These are phyloP conservation scores for Mycena maculata DNA, from an alignment of 768 basidiomycete genomes.

Conservation along the genomic window DNA sequence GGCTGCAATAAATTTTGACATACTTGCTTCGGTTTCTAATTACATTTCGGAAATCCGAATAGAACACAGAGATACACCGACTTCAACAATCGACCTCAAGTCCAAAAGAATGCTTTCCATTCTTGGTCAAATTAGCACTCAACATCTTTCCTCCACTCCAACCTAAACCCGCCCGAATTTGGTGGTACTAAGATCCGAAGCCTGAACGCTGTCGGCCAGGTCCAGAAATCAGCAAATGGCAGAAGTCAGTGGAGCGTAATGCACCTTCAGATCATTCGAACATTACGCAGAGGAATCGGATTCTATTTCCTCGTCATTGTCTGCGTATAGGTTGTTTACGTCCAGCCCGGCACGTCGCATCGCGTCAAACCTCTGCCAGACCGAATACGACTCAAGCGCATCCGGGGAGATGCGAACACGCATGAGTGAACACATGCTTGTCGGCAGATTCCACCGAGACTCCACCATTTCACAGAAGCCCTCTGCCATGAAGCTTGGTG, in stretches of 20 bases:
- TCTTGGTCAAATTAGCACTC: too few species aligned
- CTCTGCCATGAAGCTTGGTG: not conserved
- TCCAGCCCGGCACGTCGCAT: conserved; percentile 9
- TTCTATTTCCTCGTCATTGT: not conserved
- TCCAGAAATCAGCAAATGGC: not conserved
- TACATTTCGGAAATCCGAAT: too few species aligned
- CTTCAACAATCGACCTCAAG: too few species aligned
- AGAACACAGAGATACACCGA: too few species aligned
- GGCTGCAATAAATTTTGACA: too few species aligned
- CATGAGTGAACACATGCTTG: conserved; percentile 4
- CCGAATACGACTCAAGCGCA: not conserved
- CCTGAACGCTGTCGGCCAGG: not conserved
- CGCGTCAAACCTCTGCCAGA: conserved; percentile 2
- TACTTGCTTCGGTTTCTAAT: too few species aligned
- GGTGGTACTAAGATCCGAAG: too few species aligned
- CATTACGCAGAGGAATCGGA: conserved; percentile 1
- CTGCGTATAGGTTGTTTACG: not conserved
- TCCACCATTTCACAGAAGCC: not conserved
- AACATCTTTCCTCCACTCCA: too few species aligned
- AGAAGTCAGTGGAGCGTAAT: not conserved
- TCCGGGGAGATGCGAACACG: not conserved
- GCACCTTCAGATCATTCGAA: not conserved
- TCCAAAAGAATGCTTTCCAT: too few species aligned
- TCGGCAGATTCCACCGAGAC: conserved; percentile 12
- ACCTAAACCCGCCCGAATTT: too few species aligned